phyloP scores from a whole-genome alignment of 495 filamentous ascomycete species.

The Bombardia bombarda region DNA sequence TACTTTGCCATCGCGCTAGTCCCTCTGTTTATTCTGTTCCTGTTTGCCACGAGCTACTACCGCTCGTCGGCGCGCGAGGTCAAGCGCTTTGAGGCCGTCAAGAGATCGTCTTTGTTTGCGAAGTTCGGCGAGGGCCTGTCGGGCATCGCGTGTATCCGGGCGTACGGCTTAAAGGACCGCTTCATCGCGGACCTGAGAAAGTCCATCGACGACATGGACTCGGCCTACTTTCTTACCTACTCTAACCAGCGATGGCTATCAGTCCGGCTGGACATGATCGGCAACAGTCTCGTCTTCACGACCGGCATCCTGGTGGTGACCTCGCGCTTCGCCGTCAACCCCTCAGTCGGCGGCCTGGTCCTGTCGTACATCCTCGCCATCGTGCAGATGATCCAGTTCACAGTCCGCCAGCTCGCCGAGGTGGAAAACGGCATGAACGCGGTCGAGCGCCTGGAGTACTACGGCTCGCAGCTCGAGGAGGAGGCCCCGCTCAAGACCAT shows the following conservation, averaged over 20 bases:
- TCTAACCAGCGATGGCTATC: slow-evolving; percentile 91
- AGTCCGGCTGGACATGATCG: slow-evolving; percentile 74
- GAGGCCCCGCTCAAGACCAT: slow-evolving; percentile 73
- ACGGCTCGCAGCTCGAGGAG: slow-evolving; percentile 78
- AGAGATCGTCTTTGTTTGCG: slow-evolving; percentile 83
- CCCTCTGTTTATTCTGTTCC: slow-evolving; percentile 70
- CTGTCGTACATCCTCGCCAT: slow-evolving; percentile 88
- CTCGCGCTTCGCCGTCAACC: slow-evolving; percentile 78
- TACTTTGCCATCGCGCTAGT: slow-evolving; percentile 88
- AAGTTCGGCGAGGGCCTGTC: slow-evolving; percentile 83
- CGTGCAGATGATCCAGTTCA: slow-evolving; percentile 95
- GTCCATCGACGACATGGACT: slow-evolving; percentile 83
- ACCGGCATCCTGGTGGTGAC: slow-evolving; percentile 89
- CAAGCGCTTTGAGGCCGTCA: slow-evolving; percentile 85
- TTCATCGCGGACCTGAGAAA: slow-evolving; percentile 61
- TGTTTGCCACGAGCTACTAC: slow-evolving; percentile 83
- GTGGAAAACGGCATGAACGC: slow-evolving; percentile 98
- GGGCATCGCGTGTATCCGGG: slow-evolving; percentile 76
- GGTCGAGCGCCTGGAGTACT: slow-evolving; percentile 88
- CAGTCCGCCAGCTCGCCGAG: slow-evolving; percentile 87
- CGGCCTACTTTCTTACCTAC: slow-evolving; percentile 89
- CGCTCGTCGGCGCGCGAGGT: slow-evolving; percentile 85
- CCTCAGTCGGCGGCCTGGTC: slow-evolving; percentile 79
- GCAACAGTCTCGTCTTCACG: slow-evolving; percentile 74
- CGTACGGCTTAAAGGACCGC: slow-evolving; percentile 70